Base-by-base conservation (phyloP, 2,329 filamentous ascomycete genomes). In the Phyllosticta citrichinensis region DNA sequence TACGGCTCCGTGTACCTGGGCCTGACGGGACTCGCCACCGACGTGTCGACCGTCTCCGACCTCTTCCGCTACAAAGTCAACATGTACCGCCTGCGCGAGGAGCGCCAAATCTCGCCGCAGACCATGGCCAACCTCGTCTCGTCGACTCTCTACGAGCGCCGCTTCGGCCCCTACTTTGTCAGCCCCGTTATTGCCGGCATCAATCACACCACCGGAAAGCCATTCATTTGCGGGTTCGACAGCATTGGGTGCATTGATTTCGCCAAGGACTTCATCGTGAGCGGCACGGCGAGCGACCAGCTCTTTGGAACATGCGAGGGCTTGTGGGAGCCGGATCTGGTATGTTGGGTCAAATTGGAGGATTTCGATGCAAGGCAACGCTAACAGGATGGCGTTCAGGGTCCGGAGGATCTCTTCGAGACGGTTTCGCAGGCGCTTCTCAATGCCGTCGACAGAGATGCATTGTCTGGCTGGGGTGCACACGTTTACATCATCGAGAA, bases 401-500 rank as follows among this genome's bases (percentile, higher is more conserved):
- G 80, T 65, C 91, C 94, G 61, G 93, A 99, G 67, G 92, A 96
- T 69, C 86, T 99, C 57, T 99, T 99, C 78, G 94, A 99, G 80
- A 99, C 94, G 65, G 91, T 97, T 74, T 97, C 94, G 55, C 94
- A 99, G 79, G 87, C 93, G 58, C 83, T 99, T 63, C 83, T 99
- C 68, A 97, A 95, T 77, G 94, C 94, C 63, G 90, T 97, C 62
- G 94, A 99, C 77, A 85, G 94, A 79, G 94, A 99, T 77, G 94
- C 94, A 58, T 82, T 99, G 65, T 97, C 93, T 47, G 94, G 94
- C 66, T 97, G 94, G 94, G 94, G 94, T 74, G 94, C 94, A 50
- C 91, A 99, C 73, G 94, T 99, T 68, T 99, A 97, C 80, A 96
- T 99, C 73, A 96, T 99, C 76, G 94, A 97, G 82, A 99, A 99